Percentiles rank a stretch among this genome's conserved stretches.
Evolutionary conservation across 345 rosid genomes (phyloP).

Genomic region (Lepidium aucheri): DNA sequence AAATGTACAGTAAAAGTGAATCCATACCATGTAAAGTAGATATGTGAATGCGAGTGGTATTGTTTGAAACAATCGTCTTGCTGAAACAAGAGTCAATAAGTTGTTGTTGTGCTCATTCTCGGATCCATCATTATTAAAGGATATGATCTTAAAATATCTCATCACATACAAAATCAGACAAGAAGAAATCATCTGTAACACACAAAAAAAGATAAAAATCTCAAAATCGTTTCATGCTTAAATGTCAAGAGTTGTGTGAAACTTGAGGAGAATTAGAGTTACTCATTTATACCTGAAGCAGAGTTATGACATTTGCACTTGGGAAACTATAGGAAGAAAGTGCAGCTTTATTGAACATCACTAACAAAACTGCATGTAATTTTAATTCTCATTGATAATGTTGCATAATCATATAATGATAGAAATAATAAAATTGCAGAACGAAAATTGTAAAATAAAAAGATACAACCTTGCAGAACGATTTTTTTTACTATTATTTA

Average conservation of each 20-base stretch:
- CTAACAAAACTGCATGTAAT: constrained; percentile 50
- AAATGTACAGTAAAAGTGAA: not conserved
- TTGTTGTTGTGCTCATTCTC: not conserved
- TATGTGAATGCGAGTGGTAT: constrained; percentile 20
- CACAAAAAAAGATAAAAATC: not conserved
- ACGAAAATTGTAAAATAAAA: too few relatives aligned
- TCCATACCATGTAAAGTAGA: constrained; percentile 18
- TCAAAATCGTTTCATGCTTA: not conserved
- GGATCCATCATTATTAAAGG: not conserved
- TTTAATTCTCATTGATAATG: too few relatives aligned
- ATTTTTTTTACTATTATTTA: too few relatives aligned
- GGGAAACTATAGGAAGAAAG: constrained; percentile 61
- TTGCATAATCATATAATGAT: too few relatives aligned
- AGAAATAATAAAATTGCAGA: too few relatives aligned
- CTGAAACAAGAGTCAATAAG: constrained; percentile 1
- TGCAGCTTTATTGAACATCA: constrained; percentile 72
- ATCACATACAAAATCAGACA: constrained; percentile 15
- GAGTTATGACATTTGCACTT: constrained; percentile 56
- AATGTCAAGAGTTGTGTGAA: not conserved
- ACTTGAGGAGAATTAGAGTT: not conserved
- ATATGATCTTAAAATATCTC: constrained; percentile 7
- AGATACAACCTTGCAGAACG: too few relatives aligned
- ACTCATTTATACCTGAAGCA: constrained; percentile 45
- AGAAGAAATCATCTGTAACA: constrained; percentile 8
- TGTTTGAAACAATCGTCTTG: constrained; percentile 6